A percentile compares a stretch with the other conserved stretches of the same genome.
These are phyloP conservation scores for Umbelopsis sp. DNA, from an alignment of 371 early-diverging fungal genomes.

Conservation along the genomic window DNA sequence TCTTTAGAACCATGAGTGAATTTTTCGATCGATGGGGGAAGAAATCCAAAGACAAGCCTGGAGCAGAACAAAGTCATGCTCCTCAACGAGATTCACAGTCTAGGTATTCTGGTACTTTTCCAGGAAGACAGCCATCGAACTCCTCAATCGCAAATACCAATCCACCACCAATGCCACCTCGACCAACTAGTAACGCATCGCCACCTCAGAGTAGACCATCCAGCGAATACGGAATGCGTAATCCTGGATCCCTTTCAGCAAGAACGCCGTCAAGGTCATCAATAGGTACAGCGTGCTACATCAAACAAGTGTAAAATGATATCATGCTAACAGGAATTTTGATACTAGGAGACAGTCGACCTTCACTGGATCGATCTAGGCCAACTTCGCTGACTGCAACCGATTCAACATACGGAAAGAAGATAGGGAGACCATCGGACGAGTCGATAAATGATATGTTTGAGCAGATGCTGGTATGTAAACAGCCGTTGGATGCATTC, in stretches of 20 bases:
- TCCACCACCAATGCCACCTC: conserved; percentile 17
- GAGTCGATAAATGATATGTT: conserved; percentile 37
- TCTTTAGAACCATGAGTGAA: conserved; percentile 26
- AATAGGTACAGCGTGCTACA: neutral
- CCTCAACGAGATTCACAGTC: neutral
- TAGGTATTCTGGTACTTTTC: neutral
- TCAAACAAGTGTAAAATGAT: neutral
- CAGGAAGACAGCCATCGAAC: neutral
- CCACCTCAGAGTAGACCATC: conserved; percentile 2
- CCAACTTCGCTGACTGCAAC: conserved; percentile 6
- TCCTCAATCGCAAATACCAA: conserved; percentile 15
- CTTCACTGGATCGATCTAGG: conserved; percentile 31
- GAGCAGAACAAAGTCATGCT: neutral
- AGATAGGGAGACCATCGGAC: conserved; percentile 35
- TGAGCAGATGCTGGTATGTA: conserved; percentile 45
- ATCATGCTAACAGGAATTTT: neutral
- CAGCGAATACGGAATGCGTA: neutral
- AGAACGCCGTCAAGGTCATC: conserved; percentile 16
- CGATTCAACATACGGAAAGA: neutral
- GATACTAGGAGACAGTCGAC: conserved; percentile 18
- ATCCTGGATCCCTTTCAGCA: neutral
- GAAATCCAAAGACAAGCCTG: conserved; percentile 20
- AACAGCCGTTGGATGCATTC: neutral
- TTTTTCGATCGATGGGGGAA: conserved; percentile 35
- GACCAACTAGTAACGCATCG: conserved; percentile 4